These are phyloP conservation scores for Sclerotinia sclerotiorum DNA, from an alignment of 2,329 filamentous ascomycete genomes.

Conservation along the genomic window DNA sequence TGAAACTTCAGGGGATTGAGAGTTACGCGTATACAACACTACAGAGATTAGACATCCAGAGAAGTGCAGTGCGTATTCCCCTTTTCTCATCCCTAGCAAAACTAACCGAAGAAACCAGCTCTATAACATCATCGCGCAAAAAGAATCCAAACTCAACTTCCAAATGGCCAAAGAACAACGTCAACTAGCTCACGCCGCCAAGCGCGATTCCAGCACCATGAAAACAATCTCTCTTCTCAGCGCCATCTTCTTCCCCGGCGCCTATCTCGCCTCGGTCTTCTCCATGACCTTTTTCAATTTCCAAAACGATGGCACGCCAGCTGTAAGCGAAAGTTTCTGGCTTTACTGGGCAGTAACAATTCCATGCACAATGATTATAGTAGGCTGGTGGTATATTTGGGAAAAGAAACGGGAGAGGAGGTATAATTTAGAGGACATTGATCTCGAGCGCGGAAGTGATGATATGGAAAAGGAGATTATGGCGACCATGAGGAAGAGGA, in stretches of 20 bases:
- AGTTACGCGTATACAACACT: slow-evolving; percentile 63
- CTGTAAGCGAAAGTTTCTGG: slow-evolving; percentile 55
- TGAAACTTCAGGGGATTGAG: slow-evolving; percentile 61
- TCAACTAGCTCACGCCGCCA: slow-evolving; percentile 43
- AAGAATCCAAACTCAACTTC: slow-evolving; percentile 63
- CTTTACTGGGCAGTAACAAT: slow-evolving; percentile 63
- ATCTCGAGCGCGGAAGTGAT: slow-evolving; percentile 37
- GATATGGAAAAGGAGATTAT: slow-evolving; percentile 37
- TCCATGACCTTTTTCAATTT: slow-evolving; percentile 69
- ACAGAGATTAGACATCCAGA: slow-evolving; percentile 60
- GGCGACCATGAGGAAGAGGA: slow-evolving; percentile 36
- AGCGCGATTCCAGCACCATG: slow-evolving; percentile 54
- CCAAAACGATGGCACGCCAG: slow-evolving; percentile 35
- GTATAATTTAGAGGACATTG: slow-evolving; percentile 34
- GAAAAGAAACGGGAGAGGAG: slow-evolving; percentile 32
- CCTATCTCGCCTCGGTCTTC: slow-evolving; percentile 62
- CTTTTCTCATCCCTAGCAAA: background rate
- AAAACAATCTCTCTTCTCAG: slow-evolving; percentile 65
- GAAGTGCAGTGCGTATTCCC: slow-evolving; percentile 53
- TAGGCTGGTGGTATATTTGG: slow-evolving; percentile 54
- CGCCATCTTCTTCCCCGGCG: slow-evolving; percentile 62
- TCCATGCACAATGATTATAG: slow-evolving; percentile 56
- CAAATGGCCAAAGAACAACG: slow-evolving; percentile 51
- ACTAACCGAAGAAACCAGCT: slow-evolving; percentile 44
- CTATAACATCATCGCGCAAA: slow-evolving; percentile 66